Conservation (phyloP, 2,329 filamentous ascomycete species). For the Eurotiales sp. region DNA sequence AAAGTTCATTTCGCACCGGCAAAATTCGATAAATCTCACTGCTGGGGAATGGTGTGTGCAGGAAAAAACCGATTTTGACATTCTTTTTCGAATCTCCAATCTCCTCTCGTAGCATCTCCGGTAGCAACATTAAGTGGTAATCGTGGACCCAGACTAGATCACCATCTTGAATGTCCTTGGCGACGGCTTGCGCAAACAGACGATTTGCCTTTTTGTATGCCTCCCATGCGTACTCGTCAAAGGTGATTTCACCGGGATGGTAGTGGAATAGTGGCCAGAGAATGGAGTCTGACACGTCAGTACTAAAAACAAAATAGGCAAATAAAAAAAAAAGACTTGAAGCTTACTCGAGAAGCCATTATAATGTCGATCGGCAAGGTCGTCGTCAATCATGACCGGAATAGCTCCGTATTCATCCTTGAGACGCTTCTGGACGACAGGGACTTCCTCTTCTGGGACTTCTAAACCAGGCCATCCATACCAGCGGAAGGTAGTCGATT, state of each 20-base stretch:
- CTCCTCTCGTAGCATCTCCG: constrained; percentile 85
- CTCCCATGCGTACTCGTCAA: constrained; percentile 86
- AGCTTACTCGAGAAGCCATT: constrained; percentile 91
- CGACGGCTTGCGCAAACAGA: constrained; percentile 80
- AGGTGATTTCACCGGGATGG: constrained; percentile 93
- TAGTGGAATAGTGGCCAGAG: constrained; percentile 97
- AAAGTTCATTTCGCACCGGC: constrained; percentile 79
- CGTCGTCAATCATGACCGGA: constrained; percentile 89
- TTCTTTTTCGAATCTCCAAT: constrained; percentile 74
- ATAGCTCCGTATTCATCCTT: constrained; percentile 85
- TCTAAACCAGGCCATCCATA: constrained; percentile 97
- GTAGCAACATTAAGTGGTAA: constrained; percentile 92
- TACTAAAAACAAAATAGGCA: background rate
- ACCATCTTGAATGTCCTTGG: constrained; percentile 79
- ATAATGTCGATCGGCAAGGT: constrained; percentile 91
- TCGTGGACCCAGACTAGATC: constrained; percentile 96
- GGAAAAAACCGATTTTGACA: constrained; percentile 93
- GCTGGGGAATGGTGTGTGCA: constrained; percentile 92
- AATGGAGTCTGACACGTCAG: constrained; percentile 67
- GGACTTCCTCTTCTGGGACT: constrained; percentile 78
- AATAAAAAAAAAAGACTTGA: background rate
- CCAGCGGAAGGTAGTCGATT: constrained; percentile 94
- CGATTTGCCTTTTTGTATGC: constrained; percentile 89
- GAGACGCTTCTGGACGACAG: constrained; percentile 69
- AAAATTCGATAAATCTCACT: constrained; percentile 93